Percentiles rank a stretch among this genome's conserved stretches.
These are phyloP conservation scores for Lunularia cruciata DNA, from an alignment of 225 moss, liverwort and hornwort species.

Conservation along the genomic window DNA sequence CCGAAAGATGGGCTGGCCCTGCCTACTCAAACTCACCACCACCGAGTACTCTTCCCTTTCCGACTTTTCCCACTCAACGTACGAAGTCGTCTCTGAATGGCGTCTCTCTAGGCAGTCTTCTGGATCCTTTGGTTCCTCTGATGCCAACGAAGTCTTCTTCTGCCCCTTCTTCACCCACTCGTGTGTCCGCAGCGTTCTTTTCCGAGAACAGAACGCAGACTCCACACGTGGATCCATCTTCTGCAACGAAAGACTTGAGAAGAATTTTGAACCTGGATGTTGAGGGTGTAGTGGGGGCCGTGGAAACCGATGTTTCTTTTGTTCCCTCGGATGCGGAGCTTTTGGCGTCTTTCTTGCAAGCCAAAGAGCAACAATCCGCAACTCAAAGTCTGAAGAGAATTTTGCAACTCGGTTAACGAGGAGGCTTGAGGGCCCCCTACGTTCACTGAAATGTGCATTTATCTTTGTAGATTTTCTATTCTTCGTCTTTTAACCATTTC, in stretches of 20 bases:
- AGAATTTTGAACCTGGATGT: constrained; percentile 46
- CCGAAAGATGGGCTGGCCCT: constrained; percentile 54
- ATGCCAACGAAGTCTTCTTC: constrained; percentile 24
- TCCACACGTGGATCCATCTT: constrained; percentile 31
- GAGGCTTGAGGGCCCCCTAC: not conserved
- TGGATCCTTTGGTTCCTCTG: not conserved
- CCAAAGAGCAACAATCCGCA: constrained; percentile 30
- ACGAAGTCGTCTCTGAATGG: constrained; percentile 27
- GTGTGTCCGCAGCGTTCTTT: constrained; percentile 3
- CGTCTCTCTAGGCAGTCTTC: not conserved
- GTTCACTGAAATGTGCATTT: constrained; percentile 2
- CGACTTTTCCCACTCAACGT: constrained; percentile 42
- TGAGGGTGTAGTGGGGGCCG: not conserved
- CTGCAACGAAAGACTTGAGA: constrained; percentile 49
- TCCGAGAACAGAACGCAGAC: constrained; percentile 6
- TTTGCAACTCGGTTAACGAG: constrained; percentile 35
- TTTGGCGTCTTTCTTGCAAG: not conserved
- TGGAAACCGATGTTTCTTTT: not conserved
- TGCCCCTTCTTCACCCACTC: constrained; percentile 35
- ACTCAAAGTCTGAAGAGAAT: constrained; percentile 50
- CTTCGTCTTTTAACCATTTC: not conserved
- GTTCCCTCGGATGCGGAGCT: not conserved
- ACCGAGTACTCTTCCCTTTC: constrained; percentile 50
- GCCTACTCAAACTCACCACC: constrained; percentile 47
- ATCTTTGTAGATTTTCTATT: constrained; percentile 30